A percentile compares a stretch with the other conserved stretches of the same genome.
These are phyloP conservation scores for Aegilops tauschii DNA, from an alignment of 176 grass and related monocot species.

Conservation along the genomic window DNA sequence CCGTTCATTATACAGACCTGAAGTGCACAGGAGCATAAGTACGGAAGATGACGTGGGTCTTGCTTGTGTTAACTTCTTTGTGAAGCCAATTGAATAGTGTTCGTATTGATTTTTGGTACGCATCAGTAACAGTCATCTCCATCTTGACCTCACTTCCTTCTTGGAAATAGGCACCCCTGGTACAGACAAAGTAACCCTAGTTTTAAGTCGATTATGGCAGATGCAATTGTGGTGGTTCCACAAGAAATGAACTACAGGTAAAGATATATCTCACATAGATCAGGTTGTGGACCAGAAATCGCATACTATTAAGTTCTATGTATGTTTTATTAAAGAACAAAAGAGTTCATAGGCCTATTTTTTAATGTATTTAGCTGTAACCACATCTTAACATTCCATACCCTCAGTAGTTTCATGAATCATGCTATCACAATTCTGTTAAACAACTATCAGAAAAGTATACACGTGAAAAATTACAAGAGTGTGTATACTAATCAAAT, in stretches of 20 bases:
- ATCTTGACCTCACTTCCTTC: conserved; percentile 75
- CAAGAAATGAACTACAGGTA: background rate
- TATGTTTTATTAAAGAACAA: background rate
- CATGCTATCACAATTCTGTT: background rate
- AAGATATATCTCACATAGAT: conserved; percentile 1
- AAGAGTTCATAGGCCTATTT: background rate
- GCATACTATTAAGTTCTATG: conserved; percentile 1
- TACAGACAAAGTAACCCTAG: conserved; percentile 14
- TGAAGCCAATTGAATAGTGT: conserved; percentile 77
- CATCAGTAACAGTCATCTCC: conserved; percentile 70
- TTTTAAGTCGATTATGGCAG: background rate
- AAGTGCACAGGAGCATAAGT: conserved; percentile 96
- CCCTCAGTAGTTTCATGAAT: background rate
- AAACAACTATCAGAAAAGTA: background rate
- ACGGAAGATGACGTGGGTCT: conserved; percentile 84
- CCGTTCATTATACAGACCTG: conserved; percentile 55
- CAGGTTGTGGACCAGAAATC: background rate
- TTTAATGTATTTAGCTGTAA: background rate
- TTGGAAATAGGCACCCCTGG: conserved; percentile 85
- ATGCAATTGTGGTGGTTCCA: background rate
- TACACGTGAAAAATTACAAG: background rate
- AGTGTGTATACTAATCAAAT: background rate
- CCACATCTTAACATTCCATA: background rate
- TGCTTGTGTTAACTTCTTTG: conserved; percentile 71
- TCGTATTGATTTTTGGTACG: conserved; percentile 62